phyloP scores from a whole-genome alignment of 2,329 filamentous ascomycete genomes.

The Fusarium ramigenum region DNA sequence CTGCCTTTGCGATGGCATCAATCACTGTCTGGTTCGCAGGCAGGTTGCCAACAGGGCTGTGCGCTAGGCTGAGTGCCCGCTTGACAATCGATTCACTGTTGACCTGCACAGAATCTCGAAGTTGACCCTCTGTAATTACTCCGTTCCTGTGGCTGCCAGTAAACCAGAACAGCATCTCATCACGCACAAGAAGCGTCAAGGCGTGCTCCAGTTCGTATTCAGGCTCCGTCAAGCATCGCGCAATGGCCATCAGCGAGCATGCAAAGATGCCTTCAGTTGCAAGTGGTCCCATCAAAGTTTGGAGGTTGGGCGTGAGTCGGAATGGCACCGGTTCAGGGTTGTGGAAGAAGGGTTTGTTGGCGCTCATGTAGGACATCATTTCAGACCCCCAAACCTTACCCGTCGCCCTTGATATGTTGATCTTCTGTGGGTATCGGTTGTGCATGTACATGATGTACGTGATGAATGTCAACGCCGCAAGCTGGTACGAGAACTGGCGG shows the following conservation, averaged over 20 bases:
- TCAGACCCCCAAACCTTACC: slow-evolving; percentile 98
- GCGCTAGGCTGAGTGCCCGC: slow-evolving; percentile 84
- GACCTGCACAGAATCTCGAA: slow-evolving; percentile 81
- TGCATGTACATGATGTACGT: slow-evolving; percentile 99
- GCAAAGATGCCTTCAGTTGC: slow-evolving; percentile 96
- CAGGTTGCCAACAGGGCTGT: slow-evolving; percentile 79
- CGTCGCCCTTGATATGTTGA: slow-evolving; percentile 85
- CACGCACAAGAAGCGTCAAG: slow-evolving; percentile 91
- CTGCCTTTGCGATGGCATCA: slow-evolving; percentile 90
- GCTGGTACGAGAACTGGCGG: slow-evolving; percentile 94
- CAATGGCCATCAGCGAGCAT: slow-evolving; percentile 96
- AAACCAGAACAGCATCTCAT: slow-evolving; percentile 98
- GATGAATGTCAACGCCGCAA: slow-evolving; percentile 96
- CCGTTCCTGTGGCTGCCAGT: slow-evolving; percentile 75
- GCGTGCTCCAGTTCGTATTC: slow-evolving; percentile 93
- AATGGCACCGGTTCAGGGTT: slow-evolving; percentile 97
- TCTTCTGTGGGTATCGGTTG: slow-evolving; percentile 93
- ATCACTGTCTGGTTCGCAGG: slow-evolving; percentile 98
- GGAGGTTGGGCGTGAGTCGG: slow-evolving; percentile 94
- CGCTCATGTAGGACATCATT: slow-evolving; percentile 88
- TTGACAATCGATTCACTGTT: slow-evolving; percentile 95
- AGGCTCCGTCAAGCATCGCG: slow-evolving; percentile 90
- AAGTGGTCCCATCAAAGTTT: slow-evolving; percentile 94
- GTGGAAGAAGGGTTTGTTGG: slow-evolving; percentile 86
- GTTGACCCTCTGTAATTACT: slow-evolving; percentile 66